Evolutionary conservation across 2,329 filamentous ascomycete genomes (phyloP), one percentile per base, ranked within the genome.

Genomic region (Diplodia sapinea): DNA sequence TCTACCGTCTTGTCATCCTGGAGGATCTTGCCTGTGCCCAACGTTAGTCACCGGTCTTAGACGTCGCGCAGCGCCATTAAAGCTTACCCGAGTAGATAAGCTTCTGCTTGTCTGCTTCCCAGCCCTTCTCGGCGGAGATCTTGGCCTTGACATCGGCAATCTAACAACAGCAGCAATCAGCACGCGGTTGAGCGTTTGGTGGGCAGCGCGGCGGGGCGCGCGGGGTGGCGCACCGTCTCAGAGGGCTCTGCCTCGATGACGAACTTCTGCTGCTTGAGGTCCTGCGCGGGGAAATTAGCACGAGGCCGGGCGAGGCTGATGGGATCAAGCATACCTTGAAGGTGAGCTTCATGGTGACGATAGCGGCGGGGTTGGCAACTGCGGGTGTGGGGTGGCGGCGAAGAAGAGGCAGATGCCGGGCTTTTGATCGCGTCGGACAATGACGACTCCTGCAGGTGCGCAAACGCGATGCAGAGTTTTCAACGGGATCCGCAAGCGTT

Each of bases 251-350:
- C 92, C 74, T 98, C 94, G 84, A 99, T 91, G 77, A 90, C 89
- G 83, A 99, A 99, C 85, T 97, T 97, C 81, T 97, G 92, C 82
- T 98, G 95, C 86, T 97, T 98, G 77, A 99, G 87, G 84, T 99
- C 95, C 94, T 97, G 74, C 40, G 73, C 33, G n/a, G 29, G 20
- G 54, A 2, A 74, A 38, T 55, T 26, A 65, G 59, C 33, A 15
- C 26, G 29, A 26, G 43, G 11, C 26, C 54, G 36, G 9, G 47
- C 23, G 12, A 49, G n/a, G 56, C 47, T 55, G 43, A 29, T 52
- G 7, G 74, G 68, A 26, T 70, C 68, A 49, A 56, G 67, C 68
- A 65, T 70, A 89, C 88, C 83, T 90, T 91, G 84, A 91, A 91
- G 69, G 87, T 89, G 82, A 90, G 86, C 85, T 89, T 88, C 87